Conservation (phyloP, 805 yeast species). For the Candida saitoana region DNA sequence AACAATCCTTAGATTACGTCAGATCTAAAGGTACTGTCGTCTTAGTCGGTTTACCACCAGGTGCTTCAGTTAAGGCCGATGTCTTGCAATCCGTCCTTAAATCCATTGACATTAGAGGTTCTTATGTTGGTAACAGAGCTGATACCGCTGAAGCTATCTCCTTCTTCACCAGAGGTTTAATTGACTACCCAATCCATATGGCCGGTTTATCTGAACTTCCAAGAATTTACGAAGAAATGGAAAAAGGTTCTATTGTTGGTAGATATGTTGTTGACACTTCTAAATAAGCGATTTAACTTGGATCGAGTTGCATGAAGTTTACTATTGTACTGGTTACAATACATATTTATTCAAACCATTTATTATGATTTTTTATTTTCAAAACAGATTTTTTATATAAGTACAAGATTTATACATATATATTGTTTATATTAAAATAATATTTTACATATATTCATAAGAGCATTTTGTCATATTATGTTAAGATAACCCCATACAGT, state of each 20-base stretch:
- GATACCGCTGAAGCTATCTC: constrained; percentile 44
- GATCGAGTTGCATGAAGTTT: neutral
- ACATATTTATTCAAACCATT: constrained; percentile 1
- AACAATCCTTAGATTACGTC: constrained; percentile 41
- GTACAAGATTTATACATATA: no score
- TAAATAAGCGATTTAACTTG: constrained; percentile 18
- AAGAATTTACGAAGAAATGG: constrained; percentile 36
- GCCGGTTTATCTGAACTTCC: constrained; percentile 41
- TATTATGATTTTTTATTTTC: no score
- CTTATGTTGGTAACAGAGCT: constrained; percentile 46
- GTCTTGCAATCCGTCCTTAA: constrained; percentile 40
- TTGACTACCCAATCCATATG: constrained; percentile 39
- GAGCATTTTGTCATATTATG: no score
- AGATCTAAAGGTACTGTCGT: constrained; percentile 42
- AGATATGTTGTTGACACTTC: constrained; percentile 43
- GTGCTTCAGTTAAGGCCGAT: constrained; percentile 37
- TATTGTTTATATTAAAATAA: no score
- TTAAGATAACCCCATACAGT: no score
- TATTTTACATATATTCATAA: no score
- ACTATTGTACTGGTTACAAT: neutral
- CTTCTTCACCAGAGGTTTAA: constrained; percentile 41
- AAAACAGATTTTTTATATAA: no score
- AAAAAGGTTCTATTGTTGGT: constrained; percentile 40
- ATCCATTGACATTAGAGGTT: constrained; percentile 37
- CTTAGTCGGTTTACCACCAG: constrained; percentile 44